phyloP scores from a whole-genome alignment of 345 rosid genomes.

The Citrus maxima region DNA sequence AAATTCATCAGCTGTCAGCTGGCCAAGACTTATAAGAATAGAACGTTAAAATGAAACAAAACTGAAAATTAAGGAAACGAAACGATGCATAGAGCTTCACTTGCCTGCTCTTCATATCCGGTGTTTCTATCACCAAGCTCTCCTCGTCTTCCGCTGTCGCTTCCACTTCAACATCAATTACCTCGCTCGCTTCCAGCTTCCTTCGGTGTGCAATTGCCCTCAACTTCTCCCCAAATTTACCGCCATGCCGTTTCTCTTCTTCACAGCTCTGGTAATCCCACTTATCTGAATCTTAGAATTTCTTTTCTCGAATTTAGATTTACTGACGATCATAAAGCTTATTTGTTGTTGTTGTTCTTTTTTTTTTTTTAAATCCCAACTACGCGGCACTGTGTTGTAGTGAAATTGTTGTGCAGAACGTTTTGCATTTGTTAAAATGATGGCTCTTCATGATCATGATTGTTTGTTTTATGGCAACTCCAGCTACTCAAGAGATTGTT shows the following conservation, averaged over 20 bases:
- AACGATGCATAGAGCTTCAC: conserved; percentile 42
- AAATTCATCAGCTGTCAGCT: too few species aligned
- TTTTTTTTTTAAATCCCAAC: too few species aligned
- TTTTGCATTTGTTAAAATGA: neutral
- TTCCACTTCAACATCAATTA: conserved; percentile 12
- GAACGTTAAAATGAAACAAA: too few species aligned
- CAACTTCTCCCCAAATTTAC: conserved; percentile 18
- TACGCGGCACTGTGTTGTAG: neutral
- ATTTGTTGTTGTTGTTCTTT: too few species aligned
- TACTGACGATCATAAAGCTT: too few species aligned
- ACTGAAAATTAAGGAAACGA: neutral
- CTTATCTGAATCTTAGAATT: neutral
- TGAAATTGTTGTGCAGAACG: neutral
- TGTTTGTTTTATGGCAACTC: conserved; percentile 8
- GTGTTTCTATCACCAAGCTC: conserved; percentile 22
- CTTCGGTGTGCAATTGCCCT: conserved; percentile 20
- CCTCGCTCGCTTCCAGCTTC: conserved; percentile 20
- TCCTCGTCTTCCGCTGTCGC: neutral
- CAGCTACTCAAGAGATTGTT: conserved; percentile 49
- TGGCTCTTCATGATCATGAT: neutral
- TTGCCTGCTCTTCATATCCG: conserved; percentile 41
- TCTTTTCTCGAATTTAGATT: neutral
- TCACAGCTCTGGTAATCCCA: conserved; percentile 36
- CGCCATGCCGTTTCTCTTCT: conserved; percentile 25
- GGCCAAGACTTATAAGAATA: too few species aligned